These are phyloP conservation scores for Spathaspora girioi DNA, from an alignment of 805 yeast genomes.

Conservation along the genomic window DNA sequence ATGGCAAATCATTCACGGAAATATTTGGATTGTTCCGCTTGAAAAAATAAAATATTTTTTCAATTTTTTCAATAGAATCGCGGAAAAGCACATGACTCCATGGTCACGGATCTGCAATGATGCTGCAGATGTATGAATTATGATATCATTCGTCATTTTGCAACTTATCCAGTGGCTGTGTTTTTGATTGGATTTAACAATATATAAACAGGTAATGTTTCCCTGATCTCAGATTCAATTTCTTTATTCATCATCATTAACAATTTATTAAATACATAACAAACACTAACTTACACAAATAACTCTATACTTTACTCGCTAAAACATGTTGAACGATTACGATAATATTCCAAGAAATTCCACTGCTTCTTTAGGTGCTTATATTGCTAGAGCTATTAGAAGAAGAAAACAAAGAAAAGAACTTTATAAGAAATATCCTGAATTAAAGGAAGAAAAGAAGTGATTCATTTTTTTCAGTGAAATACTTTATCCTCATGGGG, in stretches of 20 bases:
- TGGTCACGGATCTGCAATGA: too few relatives aligned
- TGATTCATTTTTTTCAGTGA: too few relatives aligned
- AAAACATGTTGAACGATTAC: constrained; percentile 1
- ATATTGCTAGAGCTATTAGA: background rate
- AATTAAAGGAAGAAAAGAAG: constrained; percentile 2
- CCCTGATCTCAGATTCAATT: background rate
- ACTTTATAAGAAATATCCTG: constrained; percentile 2
- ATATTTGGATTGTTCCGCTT: too few relatives aligned
- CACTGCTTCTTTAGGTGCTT: constrained; percentile 1
- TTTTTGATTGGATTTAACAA: background rate
- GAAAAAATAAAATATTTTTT: too few relatives aligned
- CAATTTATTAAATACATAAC: too few relatives aligned
- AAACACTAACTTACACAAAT: background rate
- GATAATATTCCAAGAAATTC: constrained; percentile 3
- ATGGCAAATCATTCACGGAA: too few relatives aligned
- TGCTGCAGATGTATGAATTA: background rate
- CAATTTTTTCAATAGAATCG: too few relatives aligned
- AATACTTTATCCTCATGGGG: too few relatives aligned
- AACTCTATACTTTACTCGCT: background rate
- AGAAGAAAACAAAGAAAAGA: constrained; percentile 1
- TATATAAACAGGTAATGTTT: background rate
- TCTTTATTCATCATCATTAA: background rate
- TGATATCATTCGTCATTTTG: background rate
- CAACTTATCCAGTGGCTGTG: background rate
- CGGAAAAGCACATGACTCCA: too few relatives aligned